Base-by-base conservation (phyloP, 106 monocot genomes). In the Dactylorhiza incarnata region DNA sequence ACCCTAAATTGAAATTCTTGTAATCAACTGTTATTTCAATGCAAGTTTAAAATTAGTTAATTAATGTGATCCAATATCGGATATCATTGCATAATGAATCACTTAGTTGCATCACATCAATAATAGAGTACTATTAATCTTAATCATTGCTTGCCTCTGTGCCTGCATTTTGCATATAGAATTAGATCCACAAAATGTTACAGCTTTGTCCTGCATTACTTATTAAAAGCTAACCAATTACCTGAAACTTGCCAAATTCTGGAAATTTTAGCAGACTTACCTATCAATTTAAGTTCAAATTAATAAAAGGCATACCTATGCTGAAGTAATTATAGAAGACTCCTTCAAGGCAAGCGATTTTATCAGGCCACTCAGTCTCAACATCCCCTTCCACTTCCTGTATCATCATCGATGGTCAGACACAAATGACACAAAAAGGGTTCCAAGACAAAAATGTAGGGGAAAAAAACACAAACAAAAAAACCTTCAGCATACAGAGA, bases 271-370 rank as follows among this genome's bases (percentile, higher is more conserved):
- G 20, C 23, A 22, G 6, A 62, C 10, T 62, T 24, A 22, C 7
- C 61, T 6, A 25, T 23, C 61, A 62, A 62, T 22, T 62, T 22
- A 62, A 54, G 54, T 15, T 54, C 14, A 54, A 54, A 54, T 0
- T 15, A 14, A 6, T 66, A 29, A 79, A 63, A 72, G n/a, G 45
- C 65, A 61, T 81, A 91, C 88, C 88, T 79, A 91, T 86, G 70
- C 91, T 88, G 51, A 88, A 88, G 55, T 91, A 91, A 68, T 91
- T 91, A 82, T 88, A 91, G 78, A 91, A 86, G 49, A 88, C 91
- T 54, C 91, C 91, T 73, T 82, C 86, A 76, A 91, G 84, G 79
- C 84, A 86, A 74, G 82, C 82, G 69, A 80, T 47, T 58, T 84
- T 82, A 65, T 78, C 83, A 48, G 84, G 84, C 17, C 62, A 68